Evolutionary conservation across 768 basidiomycete genomes (phyloP).

Genomic region (Russula lepida): DNA sequence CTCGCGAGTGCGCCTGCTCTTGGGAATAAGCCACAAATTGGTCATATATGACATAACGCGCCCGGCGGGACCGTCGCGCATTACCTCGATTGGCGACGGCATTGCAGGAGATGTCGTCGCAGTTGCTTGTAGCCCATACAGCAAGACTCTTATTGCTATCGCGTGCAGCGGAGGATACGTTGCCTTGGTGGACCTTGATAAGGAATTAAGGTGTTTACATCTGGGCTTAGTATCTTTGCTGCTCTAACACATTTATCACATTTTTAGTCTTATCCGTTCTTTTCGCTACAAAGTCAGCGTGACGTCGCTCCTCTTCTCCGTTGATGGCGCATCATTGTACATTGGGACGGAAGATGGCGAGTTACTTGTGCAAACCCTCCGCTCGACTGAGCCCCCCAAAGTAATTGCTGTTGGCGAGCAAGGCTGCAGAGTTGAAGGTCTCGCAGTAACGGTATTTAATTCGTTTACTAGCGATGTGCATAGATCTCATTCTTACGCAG

Average conservation of each 20-base stretch:
- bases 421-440: constrained; percentile 40
- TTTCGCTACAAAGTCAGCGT: constrained; percentile 44
- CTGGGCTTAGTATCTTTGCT: neutral
- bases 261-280: constrained; percentile 47
- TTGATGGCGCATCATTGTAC: constrained; percentile 60
- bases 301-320: constrained; percentile 58
- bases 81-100: constrained; percentile 38
- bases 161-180: constrained; percentile 48
- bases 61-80: constrained; percentile 47
- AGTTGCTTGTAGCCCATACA: constrained; percentile 63
- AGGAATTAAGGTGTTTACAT: constrained; percentile 53
- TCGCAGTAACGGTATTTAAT: constrained; percentile 48
- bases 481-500: constrained; percentile 3
- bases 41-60: constrained; percentile 55
- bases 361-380: constrained; percentile 54
- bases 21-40: constrained; percentile 45
- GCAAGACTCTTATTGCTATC: constrained; percentile 59
- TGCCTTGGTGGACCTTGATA: constrained; percentile 60
- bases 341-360: constrained; percentile 57
- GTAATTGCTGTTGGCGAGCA: constrained; percentile 41
- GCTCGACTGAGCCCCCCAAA: constrained; percentile 58
- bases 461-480: neutral
- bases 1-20: constrained; percentile 48
- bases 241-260: neutral
- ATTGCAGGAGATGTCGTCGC: constrained; percentile 43